Conservation (phyloP, 495 filamentous ascomycete genomes). For the Monascus purpureus region DNA sequence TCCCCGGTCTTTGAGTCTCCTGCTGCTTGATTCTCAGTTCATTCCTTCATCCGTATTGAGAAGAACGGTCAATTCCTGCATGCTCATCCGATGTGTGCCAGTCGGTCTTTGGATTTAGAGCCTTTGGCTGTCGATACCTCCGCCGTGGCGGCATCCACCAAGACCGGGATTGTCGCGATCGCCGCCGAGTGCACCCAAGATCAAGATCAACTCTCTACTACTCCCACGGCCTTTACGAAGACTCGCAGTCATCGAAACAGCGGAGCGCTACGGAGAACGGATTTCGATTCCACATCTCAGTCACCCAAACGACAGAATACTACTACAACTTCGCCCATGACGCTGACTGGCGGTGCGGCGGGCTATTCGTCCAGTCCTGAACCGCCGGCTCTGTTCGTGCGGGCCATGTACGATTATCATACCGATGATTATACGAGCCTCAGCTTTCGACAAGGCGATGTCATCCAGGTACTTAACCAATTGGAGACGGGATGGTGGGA, state of each 20-base stretch:
- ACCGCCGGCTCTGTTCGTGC: slow-evolving; percentile 75
- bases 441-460: slow-evolving; percentile 88
- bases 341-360: slow-evolving; percentile 21
- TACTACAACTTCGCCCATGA: slow-evolving; percentile 24
- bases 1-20: neutral
- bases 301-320: slow-evolving; percentile 14
- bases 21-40: slow-evolving; percentile 2
- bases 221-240: slow-evolving; percentile 18
- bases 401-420: slow-evolving; percentile 93
- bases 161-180: neutral
- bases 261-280: slow-evolving; percentile 12
- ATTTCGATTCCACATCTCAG: slow-evolving; percentile 12
- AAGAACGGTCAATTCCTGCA: neutral
- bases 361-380: slow-evolving; percentile 52
- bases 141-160: neutral
- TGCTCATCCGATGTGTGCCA: no score
- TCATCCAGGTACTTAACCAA: slow-evolving; percentile 96
- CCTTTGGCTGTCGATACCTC: neutral
- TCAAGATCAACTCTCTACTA: slow-evolving; percentile 23
- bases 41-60: neutral
- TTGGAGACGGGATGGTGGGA: slow-evolving; percentile 99
- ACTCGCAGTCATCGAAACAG: slow-evolving; percentile 20
- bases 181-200: slow-evolving; percentile 34
- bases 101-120: no score
- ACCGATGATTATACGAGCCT: slow-evolving; percentile 93